These are phyloP conservation scores for Melanogaster broomeanus DNA, from an alignment of 768 basidiomycete species.

Conservation along the genomic window DNA sequence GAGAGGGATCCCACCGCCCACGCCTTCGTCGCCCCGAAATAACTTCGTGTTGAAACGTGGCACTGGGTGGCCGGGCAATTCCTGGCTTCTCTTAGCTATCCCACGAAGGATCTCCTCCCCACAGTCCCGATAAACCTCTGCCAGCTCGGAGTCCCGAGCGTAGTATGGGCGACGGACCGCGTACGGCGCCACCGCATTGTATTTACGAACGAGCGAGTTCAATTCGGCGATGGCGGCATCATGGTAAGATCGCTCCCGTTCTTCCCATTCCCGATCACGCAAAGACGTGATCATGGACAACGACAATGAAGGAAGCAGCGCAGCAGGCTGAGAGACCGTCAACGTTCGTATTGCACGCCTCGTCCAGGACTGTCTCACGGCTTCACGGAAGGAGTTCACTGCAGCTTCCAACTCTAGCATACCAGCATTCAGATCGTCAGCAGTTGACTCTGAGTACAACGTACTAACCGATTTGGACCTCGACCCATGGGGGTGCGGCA, in stretches of 20 bases:
- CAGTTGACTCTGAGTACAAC: neutral
- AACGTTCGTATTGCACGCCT: slow-evolving; percentile 70
- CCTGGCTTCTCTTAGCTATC: slow-evolving; percentile 30
- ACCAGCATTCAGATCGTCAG: slow-evolving; percentile 1
- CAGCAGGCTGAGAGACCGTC: slow-evolving; percentile 43
- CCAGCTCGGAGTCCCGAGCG: slow-evolving; percentile 57
- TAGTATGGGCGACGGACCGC: slow-evolving; percentile 69
- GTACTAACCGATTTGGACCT: slow-evolving; percentile 66
- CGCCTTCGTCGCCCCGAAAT: slow-evolving; percentile 6
- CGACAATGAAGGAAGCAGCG: slow-evolving; percentile 38
- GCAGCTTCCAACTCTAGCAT: slow-evolving; percentile 65
- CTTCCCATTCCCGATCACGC: slow-evolving; percentile 72
- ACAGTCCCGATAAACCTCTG: slow-evolving; percentile 49
- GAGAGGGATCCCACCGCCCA: slow-evolving; percentile 7
- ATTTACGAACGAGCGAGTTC: slow-evolving; percentile 74
- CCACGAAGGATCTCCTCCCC: slow-evolving; percentile 53
- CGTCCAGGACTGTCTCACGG: slow-evolving; percentile 70
- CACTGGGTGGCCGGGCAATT: neutral
- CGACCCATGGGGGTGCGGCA: slow-evolving; percentile 86
- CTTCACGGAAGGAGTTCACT: slow-evolving; percentile 59
- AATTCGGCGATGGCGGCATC: slow-evolving; percentile 67
- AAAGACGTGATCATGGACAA: slow-evolving; percentile 41
- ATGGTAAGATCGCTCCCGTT: slow-evolving; percentile 66
- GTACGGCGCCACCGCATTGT: slow-evolving; percentile 81
- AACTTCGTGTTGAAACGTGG: slow-evolving; percentile 3